Percentiles rank a stretch among this genome's conserved stretches.
phyloP scores from a whole-genome alignment of 2,329 filamentous ascomycete species.

The Scytalidium sp. region DNA sequence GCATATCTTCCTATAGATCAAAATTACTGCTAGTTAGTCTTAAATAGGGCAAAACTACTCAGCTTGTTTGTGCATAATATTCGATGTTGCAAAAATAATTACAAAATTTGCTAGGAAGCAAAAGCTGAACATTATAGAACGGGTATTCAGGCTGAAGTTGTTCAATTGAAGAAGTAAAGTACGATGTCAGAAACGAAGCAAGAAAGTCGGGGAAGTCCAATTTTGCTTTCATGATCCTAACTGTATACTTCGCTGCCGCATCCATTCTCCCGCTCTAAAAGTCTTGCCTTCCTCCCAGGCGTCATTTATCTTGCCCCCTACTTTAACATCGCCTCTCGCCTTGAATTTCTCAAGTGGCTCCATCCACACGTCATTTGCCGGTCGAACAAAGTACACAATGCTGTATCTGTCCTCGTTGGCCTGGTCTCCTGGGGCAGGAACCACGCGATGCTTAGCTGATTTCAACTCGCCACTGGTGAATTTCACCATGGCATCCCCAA shows the following conservation, averaged over 20 bases:
- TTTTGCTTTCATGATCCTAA: background rate
- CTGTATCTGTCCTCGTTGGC: conserved; percentile 40
- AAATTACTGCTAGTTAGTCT: too few relatives aligned
- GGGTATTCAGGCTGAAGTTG: too few relatives aligned
- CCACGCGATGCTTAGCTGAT: conserved; percentile 69
- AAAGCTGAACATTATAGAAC: too few relatives aligned
- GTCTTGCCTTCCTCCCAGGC: background rate
- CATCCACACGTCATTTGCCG: conserved; percentile 39
- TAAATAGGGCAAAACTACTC: too few relatives aligned
- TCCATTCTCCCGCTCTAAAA: background rate
- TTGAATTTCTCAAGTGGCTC: conserved; percentile 15
- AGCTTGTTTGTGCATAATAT: too few relatives aligned
- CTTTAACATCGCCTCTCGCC: conserved; percentile 14
- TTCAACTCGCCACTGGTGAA: conserved; percentile 39
- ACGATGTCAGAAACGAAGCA: too few relatives aligned
- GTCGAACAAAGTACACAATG: conserved; percentile 51
- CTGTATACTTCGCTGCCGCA: background rate
- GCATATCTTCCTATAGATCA: too few relatives aligned
- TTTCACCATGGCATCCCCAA: conserved; percentile 46
- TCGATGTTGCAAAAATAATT: too few relatives aligned
- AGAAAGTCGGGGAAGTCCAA: too few relatives aligned
- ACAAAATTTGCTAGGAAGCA: too few relatives aligned
- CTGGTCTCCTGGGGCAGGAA: conserved; percentile 55
- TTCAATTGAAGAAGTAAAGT: too few relatives aligned
- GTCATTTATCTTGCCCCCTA: background rate